phyloP scores from a whole-genome alignment of 2,329 filamentous ascomycete genomes.

The Venturia asperata region DNA sequence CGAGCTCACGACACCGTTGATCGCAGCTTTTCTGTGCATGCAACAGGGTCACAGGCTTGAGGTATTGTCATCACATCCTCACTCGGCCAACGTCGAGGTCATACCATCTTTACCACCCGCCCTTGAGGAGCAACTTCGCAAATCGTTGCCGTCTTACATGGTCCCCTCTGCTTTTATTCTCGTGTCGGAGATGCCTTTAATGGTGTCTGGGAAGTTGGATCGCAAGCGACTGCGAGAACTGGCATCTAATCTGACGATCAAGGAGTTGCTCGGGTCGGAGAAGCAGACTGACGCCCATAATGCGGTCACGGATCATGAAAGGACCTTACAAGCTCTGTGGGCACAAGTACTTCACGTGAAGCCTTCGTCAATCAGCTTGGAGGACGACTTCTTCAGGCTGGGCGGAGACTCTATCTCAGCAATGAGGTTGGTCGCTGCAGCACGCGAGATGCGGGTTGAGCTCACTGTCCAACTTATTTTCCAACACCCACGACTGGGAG shows the following conservation, averaged over 20 bases:
- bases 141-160: conserved; percentile 66
- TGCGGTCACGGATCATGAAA: conserved; percentile 43
- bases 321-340: not conserved
- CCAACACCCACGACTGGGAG: conserved; percentile 16
- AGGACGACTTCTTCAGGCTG: conserved; percentile 37
- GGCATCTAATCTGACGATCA: conserved; percentile 50
- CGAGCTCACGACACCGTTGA: too few relatives aligned
- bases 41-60: too few relatives aligned
- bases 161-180: conserved; percentile 76
- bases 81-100: too few relatives aligned
- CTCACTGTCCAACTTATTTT: conserved; percentile 41
- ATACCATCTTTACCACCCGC: too few relatives aligned
- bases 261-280: conserved; percentile 30
- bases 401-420: conserved; percentile 43
- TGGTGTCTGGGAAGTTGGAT: conserved; percentile 84
- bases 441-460: conserved; percentile 30
- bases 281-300: not conserved
- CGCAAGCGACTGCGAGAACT: conserved; percentile 50
- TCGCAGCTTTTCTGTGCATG: too few relatives aligned
- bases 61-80: too few relatives aligned
- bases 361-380: conserved; percentile 7
- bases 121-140: too few relatives aligned
- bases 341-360: not conserved
- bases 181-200: conserved; percentile 67
- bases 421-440: conserved; percentile 38